Conservation (phyloP, 164 flowering plant genomes). For the Macadamia integrifolia region DNA sequence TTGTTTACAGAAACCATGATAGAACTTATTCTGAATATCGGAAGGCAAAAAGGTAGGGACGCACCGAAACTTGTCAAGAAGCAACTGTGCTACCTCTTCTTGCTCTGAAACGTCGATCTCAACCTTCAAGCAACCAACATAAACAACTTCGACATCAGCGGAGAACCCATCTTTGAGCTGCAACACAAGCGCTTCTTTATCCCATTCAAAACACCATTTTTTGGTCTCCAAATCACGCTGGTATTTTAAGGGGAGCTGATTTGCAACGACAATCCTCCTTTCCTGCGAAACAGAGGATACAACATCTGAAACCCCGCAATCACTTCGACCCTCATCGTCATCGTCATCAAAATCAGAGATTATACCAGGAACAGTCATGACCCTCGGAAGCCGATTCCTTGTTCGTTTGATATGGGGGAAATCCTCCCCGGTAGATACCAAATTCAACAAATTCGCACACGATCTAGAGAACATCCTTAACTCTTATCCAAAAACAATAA, state of each 20-base stretch:
- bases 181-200: constrained; percentile 26
- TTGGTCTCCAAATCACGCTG: not conserved
- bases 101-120: constrained; percentile 20
- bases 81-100: constrained; percentile 24
- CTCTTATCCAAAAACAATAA: not conserved
- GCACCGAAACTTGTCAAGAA: constrained; percentile 36
- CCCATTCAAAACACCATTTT: constrained; percentile 36
- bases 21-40: constrained; percentile 11
- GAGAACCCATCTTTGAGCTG: constrained; percentile 32
- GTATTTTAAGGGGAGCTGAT: constrained; percentile 46
- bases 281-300: constrained; percentile 9
- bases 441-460: not conserved
- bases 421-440: not conserved
- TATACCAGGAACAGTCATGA: not conserved
- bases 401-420: not conserved
- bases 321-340: not conserved
- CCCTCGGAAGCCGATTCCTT: not conserved
- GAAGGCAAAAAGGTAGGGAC: constrained; percentile 26
- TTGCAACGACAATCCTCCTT: constrained; percentile 47
- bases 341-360: constrained; percentile 11
- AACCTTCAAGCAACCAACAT: constrained; percentile 11
- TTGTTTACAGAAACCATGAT: constrained; percentile 21
- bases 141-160: constrained; percentile 6
- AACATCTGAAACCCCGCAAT: constrained; percentile 2
- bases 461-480: not conserved